Base-by-base conservation (phyloP, 2,329 filamentous ascomycete genomes). In the Fusarium sp. region DNA sequence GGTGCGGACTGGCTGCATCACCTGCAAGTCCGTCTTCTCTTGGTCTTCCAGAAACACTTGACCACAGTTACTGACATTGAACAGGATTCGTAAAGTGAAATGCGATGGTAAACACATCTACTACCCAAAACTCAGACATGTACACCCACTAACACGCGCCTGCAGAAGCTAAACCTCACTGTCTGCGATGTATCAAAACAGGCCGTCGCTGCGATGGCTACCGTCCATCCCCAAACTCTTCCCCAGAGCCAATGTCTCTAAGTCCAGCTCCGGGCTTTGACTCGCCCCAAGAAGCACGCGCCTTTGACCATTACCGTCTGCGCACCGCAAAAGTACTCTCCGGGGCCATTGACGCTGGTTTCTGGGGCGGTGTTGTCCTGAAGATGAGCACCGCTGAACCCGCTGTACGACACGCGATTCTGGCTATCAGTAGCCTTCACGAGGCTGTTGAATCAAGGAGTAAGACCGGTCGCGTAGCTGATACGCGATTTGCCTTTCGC, bases 201-300 rank as follows among this genome's bases (percentile, higher is more conserved):
- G 86, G 87, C 14, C 82, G 87, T 53, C 83, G 81, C 68, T 89
- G 87, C 71, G 87, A 89, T 72, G 87, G 87, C 60, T 88, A 89
- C 58, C 71, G 77, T 11, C 64, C 74, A 15, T 69, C 52, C 1
- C 59, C 68, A 5, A 58, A 66, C 22, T 63, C 69, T 13, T 69
- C 66, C 2, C 69, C 69, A 9, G 63, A 68, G 11, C 63, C 60
- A 26, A 57, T 58, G 38, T 43, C 48, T 15, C 28, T 68, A 13
- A 75, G 55, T 26, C 62, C 70, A 20, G 28, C 64, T 10, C 66
- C 65, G 24, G 73, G 73, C 38, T 72, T 76, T 58, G 57, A 63
- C 15, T 68, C 63, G 2, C 34, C 58, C 3, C 66, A 61, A n/a
- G 75, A 74, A 40, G 59, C 68, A 7, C 76, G 69, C 24, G 76